Evolutionary conservation across 768 basidiomycete species (phyloP), one percentile per base, ranked within the genome.

Genomic region (Agaricus blazei): DNA sequence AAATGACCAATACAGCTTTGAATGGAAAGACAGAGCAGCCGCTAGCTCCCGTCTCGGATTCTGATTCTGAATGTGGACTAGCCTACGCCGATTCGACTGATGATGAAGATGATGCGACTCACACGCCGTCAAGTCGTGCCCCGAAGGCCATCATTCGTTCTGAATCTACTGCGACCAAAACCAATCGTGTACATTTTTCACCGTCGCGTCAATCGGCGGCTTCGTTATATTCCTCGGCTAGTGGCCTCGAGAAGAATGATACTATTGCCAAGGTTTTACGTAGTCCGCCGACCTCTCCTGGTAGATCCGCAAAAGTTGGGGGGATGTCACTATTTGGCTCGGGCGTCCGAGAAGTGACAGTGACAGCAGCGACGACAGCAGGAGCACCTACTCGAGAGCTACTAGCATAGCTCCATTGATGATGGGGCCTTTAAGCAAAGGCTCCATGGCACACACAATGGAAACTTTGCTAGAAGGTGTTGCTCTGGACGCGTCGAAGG

Each of bases 41-140:
- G 50, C 38, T 64, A 6, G 68, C 68, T 7, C 70, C 75, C 29
- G 68, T 68, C 28, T 75, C 76, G 2, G 75, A 64, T 15, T 77
- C 76, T 3, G 78, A 81, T 54, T 74, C 38, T 15, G 54, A 73
- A 31, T 73, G 77, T 27, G 76, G 78, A 14, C 68, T 81, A 23
- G 79, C 79, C 2, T 82, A 82, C 58, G 79, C 77, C 3, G 73
- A 77, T 52, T 75, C 75, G 15, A 74, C 75, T 6, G 78, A 77
- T 44, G 64, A 75, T 52, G 78, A 78, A 45, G 71, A 70, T 37
- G 26, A 24, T 19, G 40, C 31, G 19, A 58, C 54, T 36, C 63
- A 60, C 44, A 49, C 46, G 48, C 28, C 31, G 19, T 48, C 40
- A 12, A 15, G 14, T 28, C 48, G 44, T 14, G 29, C 49, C 11